Evolutionary conservation across 192 early-diverging fungal species (phyloP), one percentile per base, ranked within the genome.

Genomic region (Mortierella hygrophila): DNA sequence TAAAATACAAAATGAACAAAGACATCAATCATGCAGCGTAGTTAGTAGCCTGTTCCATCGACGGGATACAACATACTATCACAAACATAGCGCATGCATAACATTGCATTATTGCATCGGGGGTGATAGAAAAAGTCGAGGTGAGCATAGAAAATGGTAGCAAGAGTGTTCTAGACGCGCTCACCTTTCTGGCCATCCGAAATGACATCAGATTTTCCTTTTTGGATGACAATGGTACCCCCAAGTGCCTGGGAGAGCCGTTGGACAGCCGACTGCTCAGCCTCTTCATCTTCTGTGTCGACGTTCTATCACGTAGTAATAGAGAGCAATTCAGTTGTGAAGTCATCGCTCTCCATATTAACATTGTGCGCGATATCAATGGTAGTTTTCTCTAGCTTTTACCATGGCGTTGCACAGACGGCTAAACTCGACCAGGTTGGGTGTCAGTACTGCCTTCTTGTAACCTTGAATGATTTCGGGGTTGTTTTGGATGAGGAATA

Each of bases 361-460:
- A 57, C 23, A 74, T n/a, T 35, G 29, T 32, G 71, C 72, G 35
- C 29, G 0, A 60, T 3, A 54, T 75, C 16, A 46, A n/a, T n/a
- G 1, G 35, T n/a, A 21, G 8, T 32, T 49, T 35, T 63, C 16
- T 47, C 10, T 8, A 6, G 5, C 1, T 0, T 70, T 83, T 79
- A 84, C 90, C 84, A 82, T 92, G 6, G 89, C 83, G 29, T 93
- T 90, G 89, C 95, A 96, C 23, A 98, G 91, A 0, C 96, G 88
- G 21, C 84, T 88, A 80, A 97, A 98, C 89, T 99, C 98, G 32
- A 93, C 94, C 18, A 94, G 80, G 85, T 99, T 99, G 7, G 97
- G 98, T 6, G 98, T 98, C 68, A 99, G 74, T 16, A 99, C 92
- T 3, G 94, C 94, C 15, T 92, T 89, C 10, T 68, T 54, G 82